Evolutionary conservation across 305 asterid species (phyloP), one percentile per base, ranked within the genome.

Genomic region (Fraxinus paxiana): DNA sequence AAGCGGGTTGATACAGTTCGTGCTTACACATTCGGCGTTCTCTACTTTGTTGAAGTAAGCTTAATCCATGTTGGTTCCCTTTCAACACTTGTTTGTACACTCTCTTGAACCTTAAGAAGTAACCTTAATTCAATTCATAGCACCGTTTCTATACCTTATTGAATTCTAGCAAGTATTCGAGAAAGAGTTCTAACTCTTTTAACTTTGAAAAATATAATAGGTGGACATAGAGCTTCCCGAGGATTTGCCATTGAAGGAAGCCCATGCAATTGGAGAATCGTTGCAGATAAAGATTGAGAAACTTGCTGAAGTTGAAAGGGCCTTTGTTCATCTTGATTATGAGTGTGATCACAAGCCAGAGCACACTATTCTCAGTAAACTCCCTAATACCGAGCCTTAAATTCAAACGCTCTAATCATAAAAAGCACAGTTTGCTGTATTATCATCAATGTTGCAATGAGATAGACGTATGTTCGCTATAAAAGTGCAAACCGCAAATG

Each of bases 1-100:
- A 90, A 91, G 82, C 90, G 97, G 24, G 97, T 93, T 2, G 98
- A 93, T 33, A 92, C 98, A 0, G 97, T 93, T 15, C 94, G 98
- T 54, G 97, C 98, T 73, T 93, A 93, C 88, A 91, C 97, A 5
- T 92, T 93, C 69, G 97, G 97, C 3, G 97, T 85, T 75, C 96
- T 93, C 67, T 93, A 92, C 88, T 92, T 93, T 73, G 97, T 93
- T 0, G 97, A 93, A 94, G 98, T 92, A 73, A 80, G 83, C 3
- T 81, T 28, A 2, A 12, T 37, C 10, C 2, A 18, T 38, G 17
- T 31, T 0, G 38, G 67, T 2, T 24, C 30, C 24, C 38, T 51
- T 65, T 56, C 51, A 15, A 28, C 17, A 78, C 31, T 22, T 17
- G 26, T 26, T 20, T 1, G 8, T 0, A 9, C 26, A 48, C 61